Evolutionary conservation across 2,329 filamentous ascomycete genomes (phyloP).

Genomic region (Fusarium nurragi): DNA sequence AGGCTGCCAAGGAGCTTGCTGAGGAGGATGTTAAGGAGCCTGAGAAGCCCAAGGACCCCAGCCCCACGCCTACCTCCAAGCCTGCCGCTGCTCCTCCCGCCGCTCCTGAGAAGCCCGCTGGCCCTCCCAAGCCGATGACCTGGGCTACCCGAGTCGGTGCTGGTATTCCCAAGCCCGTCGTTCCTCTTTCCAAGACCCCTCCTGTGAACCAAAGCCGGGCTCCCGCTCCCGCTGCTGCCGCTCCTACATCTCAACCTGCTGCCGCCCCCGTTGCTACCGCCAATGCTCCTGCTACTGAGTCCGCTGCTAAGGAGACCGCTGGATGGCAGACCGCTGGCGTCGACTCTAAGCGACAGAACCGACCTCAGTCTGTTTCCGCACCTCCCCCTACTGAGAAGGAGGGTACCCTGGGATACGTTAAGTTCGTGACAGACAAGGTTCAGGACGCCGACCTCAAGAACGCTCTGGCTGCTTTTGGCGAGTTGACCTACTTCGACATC

Average conservation of each 20-base stretch:
- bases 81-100: conserved; percentile 44
- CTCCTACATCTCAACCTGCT: conserved; percentile 50
- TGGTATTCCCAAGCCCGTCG: conserved; percentile 63
- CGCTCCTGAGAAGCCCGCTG: conserved; percentile 56
- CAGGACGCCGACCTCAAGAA: conserved; percentile 76
- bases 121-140: conserved; percentile 69
- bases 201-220: conserved; percentile 63
- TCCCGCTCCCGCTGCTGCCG: conserved; percentile 56
- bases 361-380: conserved; percentile 72
- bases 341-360: conserved; percentile 85
- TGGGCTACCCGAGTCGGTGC: conserved; percentile 78
- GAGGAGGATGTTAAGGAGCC: conserved; percentile 65
- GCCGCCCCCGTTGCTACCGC: conserved; percentile 50
- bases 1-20: conserved; percentile 62
- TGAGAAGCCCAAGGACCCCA: conserved; percentile 74
- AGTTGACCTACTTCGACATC: conserved; percentile 78
- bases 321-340: conserved; percentile 88
- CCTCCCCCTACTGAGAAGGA: conserved; percentile 73
- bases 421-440: conserved; percentile 93
- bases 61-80: conserved; percentile 61
- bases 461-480: conserved; percentile 76
- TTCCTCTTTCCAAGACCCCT: conserved; percentile 66
- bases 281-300: conserved; percentile 53
- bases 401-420: conserved; percentile 87
- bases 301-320: conserved; percentile 59